These are phyloP conservation scores for Daldinia bambusicola DNA, from an alignment of 495 filamentous ascomycete genomes.

Conservation along the genomic window DNA sequence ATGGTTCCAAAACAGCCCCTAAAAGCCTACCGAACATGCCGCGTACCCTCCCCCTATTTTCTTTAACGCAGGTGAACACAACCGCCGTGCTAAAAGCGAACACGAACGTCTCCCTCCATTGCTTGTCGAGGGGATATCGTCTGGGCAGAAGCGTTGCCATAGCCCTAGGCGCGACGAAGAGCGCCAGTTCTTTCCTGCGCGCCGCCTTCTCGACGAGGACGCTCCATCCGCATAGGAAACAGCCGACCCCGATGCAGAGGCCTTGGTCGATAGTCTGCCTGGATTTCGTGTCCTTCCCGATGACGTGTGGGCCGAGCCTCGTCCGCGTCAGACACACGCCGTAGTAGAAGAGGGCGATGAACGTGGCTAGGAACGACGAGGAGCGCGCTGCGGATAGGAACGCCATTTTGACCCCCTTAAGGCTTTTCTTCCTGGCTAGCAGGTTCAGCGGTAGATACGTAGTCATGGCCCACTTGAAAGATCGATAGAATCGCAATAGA, in stretches of 20 bases:
- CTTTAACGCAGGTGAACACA: slow-evolving; percentile 75
- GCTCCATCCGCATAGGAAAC: slow-evolving; percentile 86
- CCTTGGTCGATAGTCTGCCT: slow-evolving; percentile 65
- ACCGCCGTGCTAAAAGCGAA: slow-evolving; percentile 81
- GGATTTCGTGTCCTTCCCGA: slow-evolving; percentile 59
- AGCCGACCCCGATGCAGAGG: slow-evolving; percentile 78
- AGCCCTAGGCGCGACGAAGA: slow-evolving; percentile 89
- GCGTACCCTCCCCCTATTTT: slow-evolving; percentile 72
- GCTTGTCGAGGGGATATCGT: slow-evolving; percentile 71
- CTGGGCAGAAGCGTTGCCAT: slow-evolving; percentile 80
- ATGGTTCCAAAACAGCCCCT: slow-evolving; percentile 60
- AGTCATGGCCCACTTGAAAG: slow-evolving; percentile 78
- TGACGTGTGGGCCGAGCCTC: slow-evolving; percentile 76
- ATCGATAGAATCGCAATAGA: slow-evolving; percentile 71
- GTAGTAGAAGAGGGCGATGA: slow-evolving; percentile 88
- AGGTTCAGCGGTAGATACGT: slow-evolving; percentile 87
- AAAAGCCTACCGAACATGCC: slow-evolving; percentile 79
- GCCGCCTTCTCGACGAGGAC: slow-evolving; percentile 76
- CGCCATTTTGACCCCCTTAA: slow-evolving; percentile 56
- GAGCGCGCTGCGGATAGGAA: slow-evolving; percentile 73
- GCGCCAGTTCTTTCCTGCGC: slow-evolving; percentile 78
- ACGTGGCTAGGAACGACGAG: slow-evolving; percentile 83
- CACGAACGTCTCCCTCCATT: slow-evolving; percentile 77
- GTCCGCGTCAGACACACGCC: slow-evolving; percentile 85
- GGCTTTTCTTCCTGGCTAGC: slow-evolving; percentile 65